Percentiles rank a stretch among this genome's conserved stretches.
These are phyloP conservation scores for Diutina rugosa DNA, from an alignment of 1,139 yeast species.

Conservation along the genomic window DNA sequence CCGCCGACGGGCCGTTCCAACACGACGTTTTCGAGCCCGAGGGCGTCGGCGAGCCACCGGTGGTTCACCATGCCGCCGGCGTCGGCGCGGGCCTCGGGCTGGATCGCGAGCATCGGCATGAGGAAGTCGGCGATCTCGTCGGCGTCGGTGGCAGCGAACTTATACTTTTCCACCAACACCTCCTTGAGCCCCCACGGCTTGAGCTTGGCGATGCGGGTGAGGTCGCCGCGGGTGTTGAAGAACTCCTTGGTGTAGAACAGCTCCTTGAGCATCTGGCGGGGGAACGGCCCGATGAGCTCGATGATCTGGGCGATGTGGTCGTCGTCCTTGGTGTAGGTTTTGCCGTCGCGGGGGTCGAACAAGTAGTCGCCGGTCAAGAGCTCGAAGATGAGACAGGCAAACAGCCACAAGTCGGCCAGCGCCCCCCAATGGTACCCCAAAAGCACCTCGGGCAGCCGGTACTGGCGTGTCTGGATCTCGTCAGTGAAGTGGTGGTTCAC, in stretches of 20 bases:
- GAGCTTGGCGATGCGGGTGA: slow-evolving; percentile 19
- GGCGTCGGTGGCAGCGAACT: slow-evolving; percentile 19
- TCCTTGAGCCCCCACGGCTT: slow-evolving; percentile 39
- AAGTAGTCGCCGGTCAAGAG: slow-evolving; percentile 35
- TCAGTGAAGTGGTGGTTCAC: slow-evolving; percentile 36
- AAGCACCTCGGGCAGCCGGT: slow-evolving; percentile 34
- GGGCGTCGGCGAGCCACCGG: slow-evolving; percentile 61
- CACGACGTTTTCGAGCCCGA: slow-evolving; percentile 43
- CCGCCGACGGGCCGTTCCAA: slow-evolving; percentile 44
- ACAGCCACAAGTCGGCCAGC: slow-evolving; percentile 35
- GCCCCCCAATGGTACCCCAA: slow-evolving; percentile 41
- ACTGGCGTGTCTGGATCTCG: slow-evolving; percentile 38
- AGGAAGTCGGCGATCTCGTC: slow-evolving; percentile 28
- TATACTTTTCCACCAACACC: slow-evolving; percentile 31
- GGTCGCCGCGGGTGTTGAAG: slow-evolving; percentile 20
- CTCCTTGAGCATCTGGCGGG: slow-evolving; percentile 30
- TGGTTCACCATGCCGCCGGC: slow-evolving; percentile 75
- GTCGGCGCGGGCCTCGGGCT: slow-evolving; percentile 62
- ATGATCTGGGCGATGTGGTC: slow-evolving; percentile 38
- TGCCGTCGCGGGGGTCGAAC: slow-evolving; percentile 36
- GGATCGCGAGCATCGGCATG: slow-evolving; percentile 57
- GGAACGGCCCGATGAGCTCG: slow-evolving; percentile 32
- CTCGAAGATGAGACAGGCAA: slow-evolving; percentile 34
- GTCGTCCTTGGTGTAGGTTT: slow-evolving; percentile 33
- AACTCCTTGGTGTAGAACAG: slow-evolving; percentile 30